Evolutionary conservation across 257 asterid species (phyloP).

Genomic region (Ligustrum vulgare): DNA sequence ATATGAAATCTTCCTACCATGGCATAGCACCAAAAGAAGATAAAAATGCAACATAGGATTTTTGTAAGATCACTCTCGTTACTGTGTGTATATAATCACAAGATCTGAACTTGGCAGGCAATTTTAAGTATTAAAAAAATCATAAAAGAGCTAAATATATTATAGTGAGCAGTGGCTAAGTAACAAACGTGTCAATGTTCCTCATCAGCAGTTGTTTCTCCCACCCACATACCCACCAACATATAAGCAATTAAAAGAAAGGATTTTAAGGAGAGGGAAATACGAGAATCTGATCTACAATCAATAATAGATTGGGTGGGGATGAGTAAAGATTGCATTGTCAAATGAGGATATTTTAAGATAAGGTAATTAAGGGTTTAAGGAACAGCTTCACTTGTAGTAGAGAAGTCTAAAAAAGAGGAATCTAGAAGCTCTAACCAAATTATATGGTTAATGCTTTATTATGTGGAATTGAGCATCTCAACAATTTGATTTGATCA

Average conservation of each 20-base stretch:
- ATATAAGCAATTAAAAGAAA: not conserved
- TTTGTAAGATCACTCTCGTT: no score
- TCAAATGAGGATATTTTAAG: not conserved
- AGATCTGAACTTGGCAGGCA: no score
- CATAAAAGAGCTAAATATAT: not conserved
- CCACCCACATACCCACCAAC: no score
- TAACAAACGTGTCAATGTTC: not conserved
- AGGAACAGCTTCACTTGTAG: not conserved
- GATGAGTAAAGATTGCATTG: not conserved
- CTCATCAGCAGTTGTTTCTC: not conserved
- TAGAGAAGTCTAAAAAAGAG: not conserved
- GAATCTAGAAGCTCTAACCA: not conserved
- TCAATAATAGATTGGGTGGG: not conserved
- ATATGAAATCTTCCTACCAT: no score
- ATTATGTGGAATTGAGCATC: not conserved
- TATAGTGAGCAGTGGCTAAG: not conserved
- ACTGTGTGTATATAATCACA: no score
- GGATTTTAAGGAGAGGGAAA: not conserved
- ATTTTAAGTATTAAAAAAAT: no score
- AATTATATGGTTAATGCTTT: not conserved
- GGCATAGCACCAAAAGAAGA: no score
- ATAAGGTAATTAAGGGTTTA: not conserved
- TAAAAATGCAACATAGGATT: no score
- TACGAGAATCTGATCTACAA: not conserved
- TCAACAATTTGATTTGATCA: not conserved